phyloP scores from a whole-genome alignment of 73 alveolate species.

The Urostyla sp. region DNA sequence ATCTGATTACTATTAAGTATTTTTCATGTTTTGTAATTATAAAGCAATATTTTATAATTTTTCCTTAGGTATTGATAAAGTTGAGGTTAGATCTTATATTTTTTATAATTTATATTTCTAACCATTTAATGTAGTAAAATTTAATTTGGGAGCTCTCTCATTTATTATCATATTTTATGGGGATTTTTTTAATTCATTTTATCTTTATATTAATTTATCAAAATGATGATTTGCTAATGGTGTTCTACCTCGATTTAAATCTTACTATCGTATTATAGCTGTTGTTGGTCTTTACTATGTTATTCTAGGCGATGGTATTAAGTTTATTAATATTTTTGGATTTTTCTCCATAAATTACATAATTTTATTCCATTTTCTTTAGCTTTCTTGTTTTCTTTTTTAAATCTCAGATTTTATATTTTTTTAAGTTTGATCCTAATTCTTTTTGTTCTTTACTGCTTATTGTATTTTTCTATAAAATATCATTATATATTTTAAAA shows the following conservation, averaged over 20 bases:
- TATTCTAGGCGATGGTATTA: constrained; percentile 14
- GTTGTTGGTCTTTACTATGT: too few relatives aligned
- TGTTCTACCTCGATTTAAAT: too few relatives aligned
- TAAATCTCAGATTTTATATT: neutral
- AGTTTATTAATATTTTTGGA: constrained; percentile 29
- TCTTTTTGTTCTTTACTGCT: neutral
- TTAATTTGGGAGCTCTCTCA: neutral
- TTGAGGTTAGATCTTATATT: neutral
- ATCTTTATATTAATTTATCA: too few relatives aligned
- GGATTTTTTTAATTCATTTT: too few relatives aligned
- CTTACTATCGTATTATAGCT: too few relatives aligned
- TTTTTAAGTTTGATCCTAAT: neutral
- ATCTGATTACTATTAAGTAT: too few relatives aligned
- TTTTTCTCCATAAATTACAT: constrained; percentile 26
- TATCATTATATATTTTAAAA: neutral
- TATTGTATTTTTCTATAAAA: neutral
- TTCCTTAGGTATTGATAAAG: neutral
- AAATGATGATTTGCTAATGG: too few relatives aligned
- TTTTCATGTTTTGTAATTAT: neutral
- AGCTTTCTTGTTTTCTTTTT: neutral
- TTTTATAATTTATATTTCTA: too few relatives aligned
- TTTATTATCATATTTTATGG: too few relatives aligned
- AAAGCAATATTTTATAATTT: neutral
- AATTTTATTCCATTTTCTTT: constrained; percentile 26
- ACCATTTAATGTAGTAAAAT: neutral